A percentile compares a stretch with the other conserved stretches of the same genome.
Evolutionary conservation across 176 grass and related monocot species (phyloP).

Genomic region (Zizania latifolia): DNA sequence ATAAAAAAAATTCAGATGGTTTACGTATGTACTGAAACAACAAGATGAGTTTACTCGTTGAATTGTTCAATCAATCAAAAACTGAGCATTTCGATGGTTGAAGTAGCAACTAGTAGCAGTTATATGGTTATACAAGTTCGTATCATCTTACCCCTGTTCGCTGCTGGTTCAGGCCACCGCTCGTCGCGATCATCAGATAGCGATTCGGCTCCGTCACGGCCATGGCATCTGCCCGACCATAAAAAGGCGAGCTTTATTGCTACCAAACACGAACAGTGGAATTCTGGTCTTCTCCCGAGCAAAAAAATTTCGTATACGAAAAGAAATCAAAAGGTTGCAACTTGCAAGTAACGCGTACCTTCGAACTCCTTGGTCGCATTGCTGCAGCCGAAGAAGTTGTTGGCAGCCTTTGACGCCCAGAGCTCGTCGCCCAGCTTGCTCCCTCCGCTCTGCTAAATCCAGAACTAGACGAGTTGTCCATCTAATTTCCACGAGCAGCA

Average conservation of each 20-base stretch:
- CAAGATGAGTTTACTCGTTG: not conserved
- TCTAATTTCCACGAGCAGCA: conserved; percentile 1
- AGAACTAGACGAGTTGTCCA: conserved; percentile 4
- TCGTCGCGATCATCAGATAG: conserved; percentile 91
- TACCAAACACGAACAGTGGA: not conserved
- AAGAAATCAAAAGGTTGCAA: not conserved
- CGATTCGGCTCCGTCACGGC: conserved; percentile 54
- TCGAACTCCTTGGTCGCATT: conserved; percentile 53
- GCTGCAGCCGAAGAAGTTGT: conserved; percentile 74
- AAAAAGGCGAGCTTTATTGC: conserved; percentile 12
- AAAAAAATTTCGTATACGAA: conserved; percentile 10
- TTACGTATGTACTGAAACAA: not conserved
- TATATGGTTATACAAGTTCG: not conserved
- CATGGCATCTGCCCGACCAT: conserved; percentile 36
- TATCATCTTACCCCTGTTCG: conserved; percentile 84
- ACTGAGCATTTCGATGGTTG: not conserved
- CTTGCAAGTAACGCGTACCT: conserved; percentile 26
- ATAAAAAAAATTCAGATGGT: not conserved
- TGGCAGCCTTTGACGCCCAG: conserved; percentile 60
- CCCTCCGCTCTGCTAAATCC: conserved; percentile 50
- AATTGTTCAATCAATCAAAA: not conserved
- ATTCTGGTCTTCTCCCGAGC: not conserved
- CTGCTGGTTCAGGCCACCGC: conserved; percentile 95
- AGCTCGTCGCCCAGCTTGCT: conserved; percentile 44
- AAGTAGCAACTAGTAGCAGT: not conserved